Conservation (phyloP, 164 flowering plant species). For the Vitis labrusca region DNA sequence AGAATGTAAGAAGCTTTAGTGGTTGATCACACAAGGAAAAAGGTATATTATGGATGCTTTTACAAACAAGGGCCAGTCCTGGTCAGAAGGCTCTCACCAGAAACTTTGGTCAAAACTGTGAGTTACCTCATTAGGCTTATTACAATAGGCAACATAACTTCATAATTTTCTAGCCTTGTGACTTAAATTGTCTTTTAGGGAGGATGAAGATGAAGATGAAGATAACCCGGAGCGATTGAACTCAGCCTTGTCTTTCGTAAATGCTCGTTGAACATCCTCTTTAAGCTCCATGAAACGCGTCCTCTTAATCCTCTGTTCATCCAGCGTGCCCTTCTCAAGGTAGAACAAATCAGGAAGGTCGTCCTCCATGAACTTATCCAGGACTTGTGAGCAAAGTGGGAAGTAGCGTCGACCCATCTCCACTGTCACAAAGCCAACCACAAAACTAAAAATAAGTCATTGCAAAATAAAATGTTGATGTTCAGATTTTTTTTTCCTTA, state of each 20-base stretch:
- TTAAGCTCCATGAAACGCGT: constrained; percentile 56
- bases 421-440: constrained; percentile 35
- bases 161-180: constrained; percentile 19
- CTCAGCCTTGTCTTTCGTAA: constrained; percentile 60
- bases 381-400: constrained; percentile 61
- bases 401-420: constrained; percentile 58
- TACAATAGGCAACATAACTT: constrained; percentile 2
- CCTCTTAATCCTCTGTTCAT: constrained; percentile 53
- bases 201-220: constrained; percentile 44
- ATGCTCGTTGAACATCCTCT: constrained; percentile 58
- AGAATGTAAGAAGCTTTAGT: too few relatives aligned
- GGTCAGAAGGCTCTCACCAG: neutral
- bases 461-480: too few relatives aligned
- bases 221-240: constrained; percentile 29
- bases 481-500: too few relatives aligned
- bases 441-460: neutral
- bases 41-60: neutral
- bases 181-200: constrained; percentile 19
- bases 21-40: too few relatives aligned
- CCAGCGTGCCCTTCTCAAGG: constrained; percentile 54
- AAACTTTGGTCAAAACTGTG: constrained; percentile 10
- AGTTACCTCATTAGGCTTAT: constrained; percentile 3
- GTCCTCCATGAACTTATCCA: constrained; percentile 66
- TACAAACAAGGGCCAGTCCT: constrained; percentile 5
- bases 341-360: constrained; percentile 45